A percentile compares a stretch with the other conserved stretches of the same genome.
phyloP scores from a whole-genome alignment of 257 asterid genomes.

The Coffea canephora region DNA sequence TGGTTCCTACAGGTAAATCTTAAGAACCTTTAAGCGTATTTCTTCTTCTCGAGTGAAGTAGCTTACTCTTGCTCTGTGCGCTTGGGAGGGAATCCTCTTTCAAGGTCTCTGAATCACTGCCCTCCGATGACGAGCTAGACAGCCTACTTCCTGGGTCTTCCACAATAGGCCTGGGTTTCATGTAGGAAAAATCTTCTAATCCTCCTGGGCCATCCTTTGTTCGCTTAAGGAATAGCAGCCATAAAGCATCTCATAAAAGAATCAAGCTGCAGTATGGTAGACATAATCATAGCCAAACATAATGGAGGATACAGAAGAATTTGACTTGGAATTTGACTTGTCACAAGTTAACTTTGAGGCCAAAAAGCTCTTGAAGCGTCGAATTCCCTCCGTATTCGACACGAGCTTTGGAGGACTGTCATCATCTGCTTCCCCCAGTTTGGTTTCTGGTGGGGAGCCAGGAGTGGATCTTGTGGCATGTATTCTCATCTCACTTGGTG shows the following conservation, averaged over 20 bases:
- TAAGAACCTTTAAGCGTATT: constrained; percentile 43
- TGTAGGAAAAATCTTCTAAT: constrained; percentile 29
- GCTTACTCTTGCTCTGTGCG: too few relatives aligned
- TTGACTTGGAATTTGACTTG: constrained; percentile 36
- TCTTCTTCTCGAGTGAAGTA: too few relatives aligned
- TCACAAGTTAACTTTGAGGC: constrained; percentile 36
- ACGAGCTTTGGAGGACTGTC: constrained; percentile 33
- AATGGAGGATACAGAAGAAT: constrained; percentile 60
- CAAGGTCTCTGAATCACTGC: constrained; percentile 45
- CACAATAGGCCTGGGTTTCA: constrained; percentile 38
- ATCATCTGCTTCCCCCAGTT: constrained; percentile 34
- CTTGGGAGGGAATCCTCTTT: constrained; percentile 34
- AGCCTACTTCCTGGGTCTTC: constrained; percentile 41
- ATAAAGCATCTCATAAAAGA: constrained; percentile 14
- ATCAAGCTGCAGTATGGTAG: constrained; percentile 12
- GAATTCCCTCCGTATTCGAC: constrained; percentile 37
- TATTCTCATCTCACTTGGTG: constrained; percentile 35
- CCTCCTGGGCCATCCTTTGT: constrained; percentile 45
- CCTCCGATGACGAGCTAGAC: constrained; percentile 42
- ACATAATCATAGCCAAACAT: constrained; percentile 12
- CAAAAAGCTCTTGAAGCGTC: constrained; percentile 45
- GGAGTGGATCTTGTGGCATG: constrained; percentile 29
- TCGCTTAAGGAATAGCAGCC: constrained; percentile 38
- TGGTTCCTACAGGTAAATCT: neutral
- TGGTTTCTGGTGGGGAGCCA: constrained; percentile 30